Evolutionary conservation across 2,329 filamentous ascomycete genomes (phyloP).

Genomic region (Beauveria asiatica): DNA sequence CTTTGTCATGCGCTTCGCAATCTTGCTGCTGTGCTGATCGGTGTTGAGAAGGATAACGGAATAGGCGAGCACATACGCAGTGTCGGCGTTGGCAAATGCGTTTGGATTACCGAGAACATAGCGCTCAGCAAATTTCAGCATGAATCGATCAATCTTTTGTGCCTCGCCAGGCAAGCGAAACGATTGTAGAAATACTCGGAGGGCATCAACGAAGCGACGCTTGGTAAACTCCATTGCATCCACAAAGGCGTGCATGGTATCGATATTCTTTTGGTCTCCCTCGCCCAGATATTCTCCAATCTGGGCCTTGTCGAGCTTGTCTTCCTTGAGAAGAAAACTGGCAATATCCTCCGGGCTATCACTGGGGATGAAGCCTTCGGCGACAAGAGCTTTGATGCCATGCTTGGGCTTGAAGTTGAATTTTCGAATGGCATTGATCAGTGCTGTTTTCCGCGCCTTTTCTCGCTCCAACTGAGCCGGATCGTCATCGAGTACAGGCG

Average conservation of each 20-base stretch:
- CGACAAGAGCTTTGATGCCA: conserved; percentile 74
- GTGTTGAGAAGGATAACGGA: conserved; percentile 96
- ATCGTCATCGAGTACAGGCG: conserved; percentile 73
- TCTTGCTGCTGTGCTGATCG: conserved; percentile 84
- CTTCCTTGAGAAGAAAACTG: conserved; percentile 69
- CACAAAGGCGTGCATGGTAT: conserved; percentile 97
- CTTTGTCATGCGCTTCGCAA: conserved; percentile 80
- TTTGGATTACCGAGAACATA: conserved; percentile 94
- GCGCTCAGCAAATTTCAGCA: conserved; percentile 96
- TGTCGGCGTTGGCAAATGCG: conserved; percentile 96
- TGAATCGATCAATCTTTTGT: conserved; percentile 98
- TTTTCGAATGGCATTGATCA: conserved; percentile 78
- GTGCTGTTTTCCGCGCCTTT: conserved; percentile 86
- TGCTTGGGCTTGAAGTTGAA: conserved; percentile 99
- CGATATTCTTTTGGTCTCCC: conserved; percentile 85
- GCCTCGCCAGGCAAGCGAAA: conserved; percentile 94
- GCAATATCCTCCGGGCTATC: conserved; percentile 76
- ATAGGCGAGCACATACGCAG: conserved; percentile 90
- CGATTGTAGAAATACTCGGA: conserved; percentile 85
- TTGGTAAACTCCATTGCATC: conserved; percentile 90
- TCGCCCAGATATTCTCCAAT: conserved; percentile 94
- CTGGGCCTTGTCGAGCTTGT: conserved; percentile 80
- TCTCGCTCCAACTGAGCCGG: conserved; percentile 90
- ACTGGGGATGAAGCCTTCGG: conserved; percentile 80
- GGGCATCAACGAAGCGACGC: conserved; percentile 83